Conservation (phyloP, 2,329 filamentous ascomycete species). For the Cercospora nicotianae region DNA sequence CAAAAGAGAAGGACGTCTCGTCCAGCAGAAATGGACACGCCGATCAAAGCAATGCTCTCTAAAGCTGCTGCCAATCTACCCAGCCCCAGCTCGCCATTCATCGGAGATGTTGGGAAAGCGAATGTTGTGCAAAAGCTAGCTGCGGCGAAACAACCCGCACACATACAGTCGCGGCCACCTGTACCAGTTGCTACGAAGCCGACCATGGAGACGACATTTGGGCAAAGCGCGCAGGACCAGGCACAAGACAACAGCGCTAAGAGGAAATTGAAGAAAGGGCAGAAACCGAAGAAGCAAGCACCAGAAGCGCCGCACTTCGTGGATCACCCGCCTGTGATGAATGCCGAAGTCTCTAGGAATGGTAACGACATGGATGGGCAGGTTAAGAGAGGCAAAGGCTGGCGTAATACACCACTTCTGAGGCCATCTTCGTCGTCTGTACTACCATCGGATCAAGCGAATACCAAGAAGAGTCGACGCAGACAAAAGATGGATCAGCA, state of each 20-base stretch:
- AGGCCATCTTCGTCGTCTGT: constrained; percentile 58
- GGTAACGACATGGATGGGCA: constrained; percentile 42
- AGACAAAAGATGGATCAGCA: constrained; percentile 54
- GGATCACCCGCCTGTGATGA: constrained; percentile 37
- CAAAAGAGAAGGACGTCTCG: constrained; percentile 27
- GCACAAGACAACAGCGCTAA: constrained; percentile 42
- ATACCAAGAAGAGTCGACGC: constrained; percentile 43
- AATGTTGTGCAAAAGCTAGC: constrained; percentile 30
- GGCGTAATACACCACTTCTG: constrained; percentile 66
- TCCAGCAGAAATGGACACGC: constrained; percentile 41
- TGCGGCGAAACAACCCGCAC: constrained; percentile 16
- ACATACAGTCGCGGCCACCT: constrained; percentile 7
- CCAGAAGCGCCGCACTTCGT: constrained; percentile 18
- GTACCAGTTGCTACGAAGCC: constrained; percentile 16
- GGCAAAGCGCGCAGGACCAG: constrained; percentile 15
- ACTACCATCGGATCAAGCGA: constrained; percentile 27
- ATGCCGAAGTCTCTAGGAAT: constrained; percentile 39
- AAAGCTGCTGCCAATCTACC: constrained; percentile 40
- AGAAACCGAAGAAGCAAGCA: constrained; percentile 42
- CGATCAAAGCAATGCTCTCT: constrained; percentile 43
- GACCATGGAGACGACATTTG: constrained; percentile 6
- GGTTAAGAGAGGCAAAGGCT: constrained; percentile 59
- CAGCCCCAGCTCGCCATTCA: constrained; percentile 42
- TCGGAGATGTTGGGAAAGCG: constrained; percentile 34
- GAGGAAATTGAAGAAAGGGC: constrained; percentile 49